A percentile compares a stretch with the other conserved stretches of the same genome.
These are phyloP conservation scores for Stygiomarasmius scandens DNA, from an alignment of 1,284 basidiomycete genomes.

Conservation along the genomic window DNA sequence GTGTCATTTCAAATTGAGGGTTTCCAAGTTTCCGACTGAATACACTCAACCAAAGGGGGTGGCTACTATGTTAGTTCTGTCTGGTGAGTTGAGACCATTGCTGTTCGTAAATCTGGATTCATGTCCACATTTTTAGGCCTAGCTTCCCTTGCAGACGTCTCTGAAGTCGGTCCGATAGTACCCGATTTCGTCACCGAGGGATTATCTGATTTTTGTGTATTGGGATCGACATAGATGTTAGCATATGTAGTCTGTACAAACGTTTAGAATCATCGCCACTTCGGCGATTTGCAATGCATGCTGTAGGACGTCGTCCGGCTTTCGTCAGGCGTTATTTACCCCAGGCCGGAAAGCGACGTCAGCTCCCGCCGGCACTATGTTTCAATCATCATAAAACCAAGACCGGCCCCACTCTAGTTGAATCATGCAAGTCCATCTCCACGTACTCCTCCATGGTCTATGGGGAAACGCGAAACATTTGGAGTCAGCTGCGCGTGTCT, in stretches of 20 bases:
- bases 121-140: conserved; percentile 55
- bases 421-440: conserved; percentile 46
- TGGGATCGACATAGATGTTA: too few species aligned
- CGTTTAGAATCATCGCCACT: too few species aligned
- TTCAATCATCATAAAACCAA: too few species aligned
- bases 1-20: too few species aligned
- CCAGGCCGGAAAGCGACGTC: too few species aligned
- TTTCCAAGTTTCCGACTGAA: too few species aligned
- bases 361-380: too few species aligned
- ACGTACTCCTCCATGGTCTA: conserved; percentile 82
- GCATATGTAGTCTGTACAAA: too few species aligned
- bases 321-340: too few species aligned
- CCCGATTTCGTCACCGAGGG: conserved; percentile 84
- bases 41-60: too few species aligned
- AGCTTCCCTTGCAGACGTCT: conserved; percentile 69
- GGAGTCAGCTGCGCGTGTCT: conserved; percentile 14
- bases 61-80: conserved; percentile 88
- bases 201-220: conserved; percentile 70
- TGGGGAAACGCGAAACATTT: conserved; percentile 75
- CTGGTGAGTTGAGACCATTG: conserved; percentile 53
- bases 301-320: too few species aligned
- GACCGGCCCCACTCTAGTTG: conserved; percentile 4
- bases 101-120: neutral
- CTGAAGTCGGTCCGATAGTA: conserved; percentile 66
- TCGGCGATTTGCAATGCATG: too few species aligned